Conservation (phyloP, 2,329 filamentous ascomycete species). For the Alternaria gansuensis region DNA sequence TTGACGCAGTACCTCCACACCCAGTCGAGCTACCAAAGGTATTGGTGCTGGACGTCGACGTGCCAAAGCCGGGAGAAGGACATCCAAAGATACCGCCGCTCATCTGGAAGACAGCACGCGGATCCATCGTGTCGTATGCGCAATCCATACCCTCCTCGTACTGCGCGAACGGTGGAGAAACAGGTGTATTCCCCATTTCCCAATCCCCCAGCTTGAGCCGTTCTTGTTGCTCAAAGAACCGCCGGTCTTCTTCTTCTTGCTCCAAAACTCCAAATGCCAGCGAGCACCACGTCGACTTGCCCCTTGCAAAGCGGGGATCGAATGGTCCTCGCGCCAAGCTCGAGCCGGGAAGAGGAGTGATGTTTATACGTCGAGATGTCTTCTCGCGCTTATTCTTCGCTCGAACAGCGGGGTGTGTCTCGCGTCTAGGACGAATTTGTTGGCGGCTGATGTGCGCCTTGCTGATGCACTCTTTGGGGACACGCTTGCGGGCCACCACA, state of each 20-base stretch:
- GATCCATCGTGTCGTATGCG: not conserved
- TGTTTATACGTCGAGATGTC: not conserved
- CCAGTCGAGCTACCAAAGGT: not conserved
- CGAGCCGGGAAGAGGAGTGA: not conserved
- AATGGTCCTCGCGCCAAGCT: not conserved
- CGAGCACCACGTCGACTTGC: not conserved
- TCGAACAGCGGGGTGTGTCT: not conserved
- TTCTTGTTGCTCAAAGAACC: not conserved
- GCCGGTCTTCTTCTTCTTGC: not conserved
- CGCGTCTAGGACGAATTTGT: accelerated
- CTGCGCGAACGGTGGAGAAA: not conserved
- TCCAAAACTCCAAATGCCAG: not conserved
- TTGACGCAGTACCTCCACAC: not conserved
- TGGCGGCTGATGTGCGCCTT: not conserved
- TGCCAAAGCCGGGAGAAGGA: accelerated
- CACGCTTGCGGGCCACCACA: not conserved
- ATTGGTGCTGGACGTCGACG: not conserved
- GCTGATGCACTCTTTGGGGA: not conserved
- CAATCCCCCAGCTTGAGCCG: not conserved
- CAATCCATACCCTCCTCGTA: not conserved
- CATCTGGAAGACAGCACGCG: not conserved
- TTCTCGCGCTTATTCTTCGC: not conserved
- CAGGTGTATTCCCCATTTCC: not conserved
- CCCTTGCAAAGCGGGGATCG: not conserved
- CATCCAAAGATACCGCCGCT: not conserved